These are phyloP conservation scores for Nepenthes alata DNA, from an alignment of 179 eudicot species.

Conservation along the genomic window DNA sequence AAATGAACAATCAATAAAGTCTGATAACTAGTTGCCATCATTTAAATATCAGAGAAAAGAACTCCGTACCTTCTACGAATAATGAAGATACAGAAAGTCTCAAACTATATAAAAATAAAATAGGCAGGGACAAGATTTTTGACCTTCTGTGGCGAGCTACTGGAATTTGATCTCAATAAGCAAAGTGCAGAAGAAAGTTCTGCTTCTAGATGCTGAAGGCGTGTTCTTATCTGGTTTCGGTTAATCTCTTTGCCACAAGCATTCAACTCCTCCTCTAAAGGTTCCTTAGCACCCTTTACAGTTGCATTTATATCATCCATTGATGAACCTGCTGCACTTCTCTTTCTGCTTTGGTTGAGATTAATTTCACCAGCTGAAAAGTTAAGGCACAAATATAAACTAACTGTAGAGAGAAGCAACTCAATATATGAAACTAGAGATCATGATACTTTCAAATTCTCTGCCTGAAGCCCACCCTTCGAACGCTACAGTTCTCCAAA, in stretches of 20 bases:
- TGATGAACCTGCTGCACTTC: conserved; percentile 13
- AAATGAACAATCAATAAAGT: too few species aligned
- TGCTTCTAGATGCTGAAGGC: conserved; percentile 53
- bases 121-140: background rate
- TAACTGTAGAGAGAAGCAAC: background rate
- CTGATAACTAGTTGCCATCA: too few species aligned
- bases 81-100: background rate
- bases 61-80: background rate
- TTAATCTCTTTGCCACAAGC: conserved; percentile 9
- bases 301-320: conserved; percentile 15
- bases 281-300: conserved; percentile 15
- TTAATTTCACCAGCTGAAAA: conserved; percentile 65
- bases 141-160: conserved; percentile 28
- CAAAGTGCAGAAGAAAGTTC: conserved; percentile 58
- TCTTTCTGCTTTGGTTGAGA: conserved; percentile 11
- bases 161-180: conserved; percentile 38
- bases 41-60: background rate
- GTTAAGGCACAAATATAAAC: background rate
- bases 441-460: conserved; percentile 46
- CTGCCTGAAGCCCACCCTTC: conserved; percentile 40
- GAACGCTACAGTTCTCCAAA: conserved; percentile 62
- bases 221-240: conserved; percentile 31
- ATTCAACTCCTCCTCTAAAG: conserved; percentile 11
- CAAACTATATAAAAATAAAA: background rate
- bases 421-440: background rate